phyloP scores from a whole-genome alignment of 2,329 filamentous ascomycete genomes.

The Pezicula neosporulosa region DNA sequence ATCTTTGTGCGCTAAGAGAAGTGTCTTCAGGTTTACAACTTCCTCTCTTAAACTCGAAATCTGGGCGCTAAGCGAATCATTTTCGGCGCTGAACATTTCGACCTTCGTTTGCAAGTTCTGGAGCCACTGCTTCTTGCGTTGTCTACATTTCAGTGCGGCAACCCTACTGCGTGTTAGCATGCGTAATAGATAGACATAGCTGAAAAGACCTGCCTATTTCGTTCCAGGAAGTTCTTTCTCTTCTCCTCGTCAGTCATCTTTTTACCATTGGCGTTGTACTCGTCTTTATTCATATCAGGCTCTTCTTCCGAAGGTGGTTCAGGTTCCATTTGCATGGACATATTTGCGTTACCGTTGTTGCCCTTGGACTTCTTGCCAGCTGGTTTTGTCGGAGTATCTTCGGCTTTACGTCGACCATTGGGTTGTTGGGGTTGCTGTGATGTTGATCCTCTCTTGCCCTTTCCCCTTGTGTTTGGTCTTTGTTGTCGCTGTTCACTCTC shows the following conservation, averaged over 20 bases:
- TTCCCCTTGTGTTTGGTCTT: conserved; percentile 63
- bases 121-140: conserved; percentile 98
- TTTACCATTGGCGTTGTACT: conserved; percentile 58
- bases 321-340: conserved; percentile 13
- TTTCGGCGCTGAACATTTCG: conserved; percentile 87
- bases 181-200: background rate
- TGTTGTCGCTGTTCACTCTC: conserved; percentile 60
- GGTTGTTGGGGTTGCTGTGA: conserved; percentile 32
- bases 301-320: conserved; percentile 33
- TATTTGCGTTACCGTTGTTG: conserved; percentile 36
- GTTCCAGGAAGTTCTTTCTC: conserved; percentile 93
- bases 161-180: conserved; percentile 56
- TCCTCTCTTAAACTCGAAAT: conserved; percentile 86
- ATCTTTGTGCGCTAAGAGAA: conserved; percentile 92
- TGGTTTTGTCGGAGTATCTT: conserved; percentile 63
- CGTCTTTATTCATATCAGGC: conserved; percentile 49
- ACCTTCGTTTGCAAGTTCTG: conserved; percentile 93
- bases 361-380: conserved; percentile 70
- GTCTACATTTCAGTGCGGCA: conserved; percentile 92
- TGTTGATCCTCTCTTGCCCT: conserved; percentile 63
- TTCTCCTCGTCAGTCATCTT: conserved; percentile 99
- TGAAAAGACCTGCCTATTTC: conserved; percentile 70
- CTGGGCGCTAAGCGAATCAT: conserved; percentile 80
- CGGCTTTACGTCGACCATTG: conserved; percentile 75
- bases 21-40: conserved; percentile 89